phyloP scores from a whole-genome alignment of 2,329 filamentous ascomycete species.

The Cladosporium sp. region DNA sequence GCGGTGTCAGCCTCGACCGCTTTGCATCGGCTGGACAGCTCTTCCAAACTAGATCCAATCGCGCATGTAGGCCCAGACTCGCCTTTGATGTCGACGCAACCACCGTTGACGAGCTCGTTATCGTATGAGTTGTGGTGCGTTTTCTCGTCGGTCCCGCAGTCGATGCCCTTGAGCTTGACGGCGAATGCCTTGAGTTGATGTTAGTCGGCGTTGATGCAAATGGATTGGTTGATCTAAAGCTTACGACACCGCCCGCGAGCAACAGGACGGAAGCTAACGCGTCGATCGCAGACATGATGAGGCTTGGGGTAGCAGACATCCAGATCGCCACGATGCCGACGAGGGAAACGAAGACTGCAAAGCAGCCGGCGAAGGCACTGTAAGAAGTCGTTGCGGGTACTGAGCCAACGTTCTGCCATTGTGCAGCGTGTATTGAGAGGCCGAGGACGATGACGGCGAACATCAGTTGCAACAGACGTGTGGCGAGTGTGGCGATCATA shows the following conservation, averaged over 20 bases:
- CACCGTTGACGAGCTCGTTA: constrained; percentile 20
- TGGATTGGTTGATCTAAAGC: not conserved
- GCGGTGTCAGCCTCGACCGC: constrained; percentile 21
- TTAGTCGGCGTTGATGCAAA: not conserved
- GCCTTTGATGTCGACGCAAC: constrained; percentile 10
- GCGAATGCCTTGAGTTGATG: constrained; percentile 19
- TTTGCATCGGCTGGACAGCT: constrained; percentile 18
- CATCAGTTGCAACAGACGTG: constrained; percentile 20
- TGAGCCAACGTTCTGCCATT: constrained; percentile 20
- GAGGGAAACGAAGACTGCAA: constrained; percentile 19
- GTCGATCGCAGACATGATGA: constrained; percentile 22
- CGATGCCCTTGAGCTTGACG: constrained; percentile 18
- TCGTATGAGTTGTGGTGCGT: constrained; percentile 1
- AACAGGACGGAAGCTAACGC: constrained; percentile 21
- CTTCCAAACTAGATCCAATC: not conserved
- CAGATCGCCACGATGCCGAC: constrained; percentile 23
- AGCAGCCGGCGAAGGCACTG: constrained; percentile 24
- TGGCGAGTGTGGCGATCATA: constrained; percentile 17
- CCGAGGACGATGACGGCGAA: constrained; percentile 26
- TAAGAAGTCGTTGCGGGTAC: constrained; percentile 22
- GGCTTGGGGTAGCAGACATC: constrained; percentile 16
- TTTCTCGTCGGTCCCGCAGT: constrained; percentile 13
- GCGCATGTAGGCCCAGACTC: not conserved
- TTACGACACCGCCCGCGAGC: constrained; percentile 26
- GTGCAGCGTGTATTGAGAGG: constrained; percentile 23